A percentile compares a stretch with the other conserved stretches of the same genome.
phyloP scores from a whole-genome alignment of 2,329 filamentous ascomycete species.

The Fusarium verrucosum region DNA sequence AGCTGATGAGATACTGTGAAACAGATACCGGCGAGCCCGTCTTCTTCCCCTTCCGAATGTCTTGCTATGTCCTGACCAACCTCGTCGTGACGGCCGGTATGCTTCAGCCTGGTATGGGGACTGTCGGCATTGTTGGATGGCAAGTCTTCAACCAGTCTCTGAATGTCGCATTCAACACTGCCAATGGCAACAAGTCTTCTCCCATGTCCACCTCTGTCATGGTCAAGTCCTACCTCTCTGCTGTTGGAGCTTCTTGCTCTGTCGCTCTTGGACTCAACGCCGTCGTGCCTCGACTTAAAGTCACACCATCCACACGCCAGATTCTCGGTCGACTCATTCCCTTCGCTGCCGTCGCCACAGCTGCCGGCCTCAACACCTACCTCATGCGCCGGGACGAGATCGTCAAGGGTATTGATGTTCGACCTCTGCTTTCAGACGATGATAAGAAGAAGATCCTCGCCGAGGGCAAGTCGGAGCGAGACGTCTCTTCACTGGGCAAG shows the following conservation, averaged over 20 bases:
- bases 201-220: constrained; percentile 84
- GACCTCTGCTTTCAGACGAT: constrained; percentile 77
- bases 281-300: constrained; percentile 83
- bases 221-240: constrained; percentile 88
- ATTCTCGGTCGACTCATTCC: constrained; percentile 89
- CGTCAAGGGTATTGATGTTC: constrained; percentile 89
- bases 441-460: constrained; percentile 68
- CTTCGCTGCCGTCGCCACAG: constrained; percentile 92
- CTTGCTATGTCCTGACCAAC: constrained; percentile 91
- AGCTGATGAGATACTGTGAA: constrained; percentile 19
- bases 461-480: constrained; percentile 70
- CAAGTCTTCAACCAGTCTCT: constrained; percentile 97
- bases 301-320: constrained; percentile 78
- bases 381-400: constrained; percentile 98
- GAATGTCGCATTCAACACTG: constrained; percentile 97
- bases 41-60: constrained; percentile 97
- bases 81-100: constrained; percentile 95
- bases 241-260: constrained; percentile 91
- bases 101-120: constrained; percentile 88
- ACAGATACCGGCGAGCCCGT: constrained; percentile 92
- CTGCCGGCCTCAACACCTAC: constrained; percentile 93
- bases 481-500: constrained; percentile 80
- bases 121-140: constrained; percentile 87
- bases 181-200: constrained; percentile 97
- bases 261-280: constrained; percentile 93